Conservation (phyloP, 306 rosid genomes). For the Casuarina cunninghamiana region DNA sequence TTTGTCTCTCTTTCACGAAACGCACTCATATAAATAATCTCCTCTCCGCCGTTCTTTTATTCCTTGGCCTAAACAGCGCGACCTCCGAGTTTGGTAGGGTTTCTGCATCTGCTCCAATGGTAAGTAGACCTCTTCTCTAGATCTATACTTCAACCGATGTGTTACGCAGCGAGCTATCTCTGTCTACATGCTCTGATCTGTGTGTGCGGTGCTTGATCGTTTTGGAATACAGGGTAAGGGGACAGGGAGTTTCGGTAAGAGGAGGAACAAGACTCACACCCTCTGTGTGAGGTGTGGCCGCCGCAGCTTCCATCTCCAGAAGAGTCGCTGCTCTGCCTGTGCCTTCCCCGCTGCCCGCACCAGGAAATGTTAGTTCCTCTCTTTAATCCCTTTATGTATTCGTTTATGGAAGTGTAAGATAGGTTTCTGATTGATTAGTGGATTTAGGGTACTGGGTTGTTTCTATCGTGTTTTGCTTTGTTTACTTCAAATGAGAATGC, state of each 20-base stretch:
- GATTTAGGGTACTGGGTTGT: too few relatives aligned
- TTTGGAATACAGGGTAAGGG: conserved; percentile 46
- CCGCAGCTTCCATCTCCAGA: conserved; percentile 62
- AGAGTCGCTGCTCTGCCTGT: conserved; percentile 55
- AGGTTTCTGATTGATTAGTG: too few relatives aligned
- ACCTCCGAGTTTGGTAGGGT: conserved; percentile 25
- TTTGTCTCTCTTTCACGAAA: too few relatives aligned
- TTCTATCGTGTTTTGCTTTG: too few relatives aligned
- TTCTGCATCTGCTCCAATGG: conserved; percentile 38
- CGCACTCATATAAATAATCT: conserved; percentile 3
- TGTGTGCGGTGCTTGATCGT: too few relatives aligned
- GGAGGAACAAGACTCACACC: conserved; percentile 69
- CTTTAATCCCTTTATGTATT: too few relatives aligned
- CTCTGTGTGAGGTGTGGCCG: conserved; percentile 64
- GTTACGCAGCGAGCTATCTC: not conserved
- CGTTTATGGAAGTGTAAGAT: too few relatives aligned
- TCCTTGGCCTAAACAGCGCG: not conserved
- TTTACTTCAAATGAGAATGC: too few relatives aligned
- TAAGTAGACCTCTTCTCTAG: conserved; percentile 1
- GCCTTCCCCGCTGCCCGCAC: conserved; percentile 61
- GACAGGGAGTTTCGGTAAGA: conserved; percentile 58
- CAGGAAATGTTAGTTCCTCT: conserved; percentile 38
- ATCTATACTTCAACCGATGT: not conserved
- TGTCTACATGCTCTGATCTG: not conserved
- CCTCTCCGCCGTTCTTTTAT: conserved; percentile 12